These are phyloP conservation scores for Conticribra weissflogii DNA, from an alignment of 108 stramenopile genomes.

Conservation along the genomic window DNA sequence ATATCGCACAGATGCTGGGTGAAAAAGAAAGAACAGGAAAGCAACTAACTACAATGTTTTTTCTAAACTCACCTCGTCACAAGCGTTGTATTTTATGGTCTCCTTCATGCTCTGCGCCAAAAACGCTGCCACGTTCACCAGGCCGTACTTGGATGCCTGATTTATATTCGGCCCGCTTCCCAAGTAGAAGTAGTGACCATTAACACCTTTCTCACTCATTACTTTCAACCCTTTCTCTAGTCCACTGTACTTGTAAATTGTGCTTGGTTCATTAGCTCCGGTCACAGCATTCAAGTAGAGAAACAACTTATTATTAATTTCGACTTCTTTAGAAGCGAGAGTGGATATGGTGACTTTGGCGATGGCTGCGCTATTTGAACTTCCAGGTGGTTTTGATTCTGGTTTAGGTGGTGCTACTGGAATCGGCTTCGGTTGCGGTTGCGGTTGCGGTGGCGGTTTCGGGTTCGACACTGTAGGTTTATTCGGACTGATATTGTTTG, in stretches of 20 bases:
- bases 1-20: background rate
- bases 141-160: background rate
- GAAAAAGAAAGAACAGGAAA: background rate
- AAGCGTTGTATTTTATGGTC: slow-evolving; percentile 48
- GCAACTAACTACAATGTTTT: background rate
- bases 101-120: background rate
- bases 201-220: background rate
- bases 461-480: background rate
- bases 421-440: background rate
- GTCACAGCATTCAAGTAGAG: background rate
- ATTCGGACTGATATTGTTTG: background rate
- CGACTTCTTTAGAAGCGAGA: background rate
- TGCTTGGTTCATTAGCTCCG: background rate
- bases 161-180: background rate
- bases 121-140: background rate
- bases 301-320: background rate
- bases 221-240: background rate
- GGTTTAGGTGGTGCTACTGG: background rate
- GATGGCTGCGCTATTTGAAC: background rate
- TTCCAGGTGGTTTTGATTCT: background rate
- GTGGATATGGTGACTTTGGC: background rate
- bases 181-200: background rate
- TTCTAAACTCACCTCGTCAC: slow-evolving; percentile 37
- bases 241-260: background rate
- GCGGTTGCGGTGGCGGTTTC: background rate